These are phyloP conservation scores for Micractinium conductrix DNA, from an alignment of 139 green algal species.

Conservation along the genomic window DNA sequence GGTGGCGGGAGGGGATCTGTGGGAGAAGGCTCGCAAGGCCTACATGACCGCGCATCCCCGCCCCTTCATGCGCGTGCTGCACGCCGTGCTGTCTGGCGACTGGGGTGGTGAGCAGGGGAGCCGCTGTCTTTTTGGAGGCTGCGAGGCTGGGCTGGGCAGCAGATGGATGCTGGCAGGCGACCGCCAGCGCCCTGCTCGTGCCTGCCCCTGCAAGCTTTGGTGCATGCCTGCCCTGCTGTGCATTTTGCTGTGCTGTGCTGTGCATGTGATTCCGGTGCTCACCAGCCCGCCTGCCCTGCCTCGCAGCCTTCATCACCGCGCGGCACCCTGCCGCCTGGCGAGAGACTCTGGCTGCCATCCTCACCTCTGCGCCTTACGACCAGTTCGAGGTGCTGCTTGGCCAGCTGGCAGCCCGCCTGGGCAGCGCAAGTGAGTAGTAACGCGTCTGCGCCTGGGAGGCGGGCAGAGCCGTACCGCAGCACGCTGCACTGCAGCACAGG, in stretches of 20 bases:
- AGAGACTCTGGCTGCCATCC: conserved; percentile 95
- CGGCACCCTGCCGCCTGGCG: conserved; percentile 85
- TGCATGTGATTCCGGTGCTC: neutral
- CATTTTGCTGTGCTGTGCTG: neutral
- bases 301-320: conserved; percentile 76
- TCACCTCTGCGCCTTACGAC: conserved; percentile 81
- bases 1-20: conserved; percentile 67
- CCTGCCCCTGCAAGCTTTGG: too few relatives aligned
- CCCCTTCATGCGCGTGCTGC: conserved; percentile 86
- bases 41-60: conserved; percentile 84
- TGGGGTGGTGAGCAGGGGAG: conserved; percentile 52
- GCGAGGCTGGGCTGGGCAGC: too few relatives aligned
- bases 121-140: too few relatives aligned
- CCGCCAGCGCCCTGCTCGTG: too few relatives aligned
- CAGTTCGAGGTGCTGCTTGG: conserved; percentile 72
- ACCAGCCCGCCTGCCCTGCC: too few relatives aligned
- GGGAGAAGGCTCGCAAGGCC: conserved; percentile 50
- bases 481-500: too few relatives aligned
- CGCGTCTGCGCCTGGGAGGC: too few relatives aligned
- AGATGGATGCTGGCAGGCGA: too few relatives aligned
- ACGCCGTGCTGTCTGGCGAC: conserved; percentile 73
- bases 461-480: too few relatives aligned
- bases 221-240: neutral
- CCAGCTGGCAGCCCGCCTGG: conserved; percentile 73
- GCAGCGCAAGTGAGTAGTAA: conserved; percentile 6